Base-by-base conservation (phyloP, 108 stramenopile genomes). In the Pseudonitzschia multistriata region DNA sequence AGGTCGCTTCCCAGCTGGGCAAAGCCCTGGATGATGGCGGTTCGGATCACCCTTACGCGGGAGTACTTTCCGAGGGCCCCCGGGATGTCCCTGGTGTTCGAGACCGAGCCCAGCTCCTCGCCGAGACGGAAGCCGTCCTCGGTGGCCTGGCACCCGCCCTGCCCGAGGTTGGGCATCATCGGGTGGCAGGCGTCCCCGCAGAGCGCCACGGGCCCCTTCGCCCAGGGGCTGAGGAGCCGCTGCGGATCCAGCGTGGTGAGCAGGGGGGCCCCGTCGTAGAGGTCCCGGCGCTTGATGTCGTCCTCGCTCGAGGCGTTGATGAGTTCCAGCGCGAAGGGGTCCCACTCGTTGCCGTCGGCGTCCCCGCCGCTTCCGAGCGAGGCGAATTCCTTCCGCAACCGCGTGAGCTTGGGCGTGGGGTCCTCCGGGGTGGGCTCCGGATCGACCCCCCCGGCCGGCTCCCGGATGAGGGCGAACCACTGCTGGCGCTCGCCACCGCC, bases 121-220 rank as follows among this genome's bases (percentile, higher is more conserved):
- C 86, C 87, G 21, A 98, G 82, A 49, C 95, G 85, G 76, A 84
- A 98, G 49, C 95, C 95, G 81, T 98, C 97, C 83, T 98, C 96
- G 19, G 96, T 96, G 15, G 96, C 89, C 79, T 97, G 96, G 73
- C 97, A 97, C 34, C 96, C 97, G 2, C 97, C 97, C 75, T 98
- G 97, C 28, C 94, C 94, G 28, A 95, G 77, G 67, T 95, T 95
- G 49, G 85, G 82, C 94, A 95, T 95, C 94, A 95, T 95, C 17
- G 97, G 96, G 87, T 98, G 97, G 34, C 89, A 90, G 5, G 97
- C 96, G 71, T 98, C 97, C 36, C 97, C 97, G 69, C 96, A 96
- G 34, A 98, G 70, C 21, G 93, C 92, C 13, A 96, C 94, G 27
- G 79, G 90, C 29, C 96, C 96, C 66, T 87, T 83, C 11, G 91